Conservation (phyloP, 495 filamentous ascomycete species). For the Talaromyces adpressus region DNA sequence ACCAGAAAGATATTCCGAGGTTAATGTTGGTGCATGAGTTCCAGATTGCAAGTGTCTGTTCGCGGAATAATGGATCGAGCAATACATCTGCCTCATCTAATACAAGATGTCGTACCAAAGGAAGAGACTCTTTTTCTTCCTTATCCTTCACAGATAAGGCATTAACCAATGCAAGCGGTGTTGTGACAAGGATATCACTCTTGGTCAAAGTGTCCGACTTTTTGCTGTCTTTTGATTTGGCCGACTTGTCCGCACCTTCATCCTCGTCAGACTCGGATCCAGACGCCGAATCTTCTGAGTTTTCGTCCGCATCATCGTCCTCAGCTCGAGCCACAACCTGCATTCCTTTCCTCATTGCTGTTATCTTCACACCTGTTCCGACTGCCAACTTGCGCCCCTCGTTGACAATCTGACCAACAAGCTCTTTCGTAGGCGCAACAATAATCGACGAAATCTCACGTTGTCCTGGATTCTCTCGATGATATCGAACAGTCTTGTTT, state of each 20-base stretch:
- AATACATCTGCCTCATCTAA: constrained; percentile 95
- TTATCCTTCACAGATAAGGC: constrained; percentile 51
- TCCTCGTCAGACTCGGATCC: constrained; percentile 28
- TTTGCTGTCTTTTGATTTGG: constrained; percentile 27
- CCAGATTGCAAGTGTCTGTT: constrained; percentile 88
- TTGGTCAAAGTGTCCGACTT: constrained; percentile 42
- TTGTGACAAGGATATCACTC: constrained; percentile 86
- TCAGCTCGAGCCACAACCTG: constrained; percentile 43
- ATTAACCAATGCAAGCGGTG: constrained; percentile 71
- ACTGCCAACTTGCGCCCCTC: constrained; percentile 76
- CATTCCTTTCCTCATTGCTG: constrained; percentile 82
- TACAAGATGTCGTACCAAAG: constrained; percentile 62
- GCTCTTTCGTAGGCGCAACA: constrained; percentile 86
- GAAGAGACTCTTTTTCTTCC: constrained; percentile 41
- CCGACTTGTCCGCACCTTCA: constrained; percentile 29
- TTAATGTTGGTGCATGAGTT: constrained; percentile 56
- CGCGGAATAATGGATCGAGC: constrained; percentile 80
- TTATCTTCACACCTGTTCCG: constrained; percentile 72
- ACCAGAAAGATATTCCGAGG: constrained; percentile 78
- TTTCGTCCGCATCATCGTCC: constrained; percentile 19
- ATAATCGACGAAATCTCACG: constrained; percentile 58
- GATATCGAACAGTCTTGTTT: constrained; percentile 57
- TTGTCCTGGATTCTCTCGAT: constrained; percentile 35
- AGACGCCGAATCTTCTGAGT: constrained; percentile 34
- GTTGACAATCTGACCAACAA: constrained; percentile 87